phyloP scores from a whole-genome alignment of 148 eudicot species.

The Spergularia marina region DNA sequence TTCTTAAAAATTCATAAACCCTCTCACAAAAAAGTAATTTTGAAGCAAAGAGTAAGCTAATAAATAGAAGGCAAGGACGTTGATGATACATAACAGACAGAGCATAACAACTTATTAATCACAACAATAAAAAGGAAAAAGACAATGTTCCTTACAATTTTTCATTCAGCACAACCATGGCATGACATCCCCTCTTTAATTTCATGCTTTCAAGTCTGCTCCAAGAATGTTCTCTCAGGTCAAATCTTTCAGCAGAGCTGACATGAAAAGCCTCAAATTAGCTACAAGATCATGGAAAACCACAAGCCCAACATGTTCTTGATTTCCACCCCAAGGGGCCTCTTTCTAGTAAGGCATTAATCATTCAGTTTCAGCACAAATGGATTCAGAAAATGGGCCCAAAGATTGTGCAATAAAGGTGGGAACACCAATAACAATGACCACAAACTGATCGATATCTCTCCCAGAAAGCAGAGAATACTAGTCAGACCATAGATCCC shows the following conservation, averaged over 20 bases:
- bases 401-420: background rate
- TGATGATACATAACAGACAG: background rate
- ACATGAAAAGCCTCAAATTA: conserved; percentile 16
- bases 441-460: background rate
- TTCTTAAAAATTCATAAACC: no score
- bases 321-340: no score
- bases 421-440: background rate
- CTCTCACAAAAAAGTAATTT: no score
- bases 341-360: no score
- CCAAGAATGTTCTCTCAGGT: conserved; percentile 93
- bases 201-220: conserved; percentile 56
- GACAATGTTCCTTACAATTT: conserved; percentile 52
- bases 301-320: no score
- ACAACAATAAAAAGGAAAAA: background rate
- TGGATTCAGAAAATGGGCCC: no score
- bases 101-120: background rate
- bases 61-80: no score
- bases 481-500: no score
- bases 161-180: conserved; percentile 63
- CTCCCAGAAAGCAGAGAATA: background rate
- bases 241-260: conserved; percentile 88
- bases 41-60: no score
- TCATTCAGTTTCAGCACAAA: no score
- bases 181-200: conserved; percentile 57
- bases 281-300: background rate